Evolutionary conservation across 169 alveolate genomes (phyloP).

Genomic region (Babesia bigemina): DNA sequence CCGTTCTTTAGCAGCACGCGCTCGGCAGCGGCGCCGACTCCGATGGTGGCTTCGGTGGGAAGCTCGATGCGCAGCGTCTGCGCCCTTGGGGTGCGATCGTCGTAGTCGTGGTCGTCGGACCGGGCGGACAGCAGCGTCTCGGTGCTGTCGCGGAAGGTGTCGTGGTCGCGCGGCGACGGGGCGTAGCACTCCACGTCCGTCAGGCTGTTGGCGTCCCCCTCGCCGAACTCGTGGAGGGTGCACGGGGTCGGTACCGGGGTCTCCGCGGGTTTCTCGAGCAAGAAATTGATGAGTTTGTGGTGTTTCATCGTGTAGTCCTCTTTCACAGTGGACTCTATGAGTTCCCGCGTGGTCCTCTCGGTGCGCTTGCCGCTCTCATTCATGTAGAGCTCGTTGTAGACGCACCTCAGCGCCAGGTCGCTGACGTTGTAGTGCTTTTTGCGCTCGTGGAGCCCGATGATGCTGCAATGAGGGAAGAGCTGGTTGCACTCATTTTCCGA

Average conservation of each 20-base stretch:
- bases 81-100: neutral
- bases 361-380: conserved; percentile 9
- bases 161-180: conserved; percentile 17
- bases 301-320: conserved; percentile 33
- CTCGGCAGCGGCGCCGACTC: conserved; percentile 33
- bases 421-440: conserved; percentile 50
- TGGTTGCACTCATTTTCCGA: conserved; percentile 61
- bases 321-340: neutral
- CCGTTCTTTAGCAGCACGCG: conserved; percentile 31
- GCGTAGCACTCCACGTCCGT: conserved; percentile 16
- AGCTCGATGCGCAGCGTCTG: conserved; percentile 38
- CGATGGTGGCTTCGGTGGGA: conserved; percentile 27
- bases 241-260: neutral
- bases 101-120: neutral
- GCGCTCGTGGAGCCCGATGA: conserved; percentile 48
- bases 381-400: conserved; percentile 62
- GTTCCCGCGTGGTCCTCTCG: neutral
- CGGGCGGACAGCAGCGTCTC: neutral
- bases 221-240: conserved; percentile 18
- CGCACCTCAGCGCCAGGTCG: conserved; percentile 51
- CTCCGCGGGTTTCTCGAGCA: conserved; percentile 16
- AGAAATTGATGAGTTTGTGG: conserved; percentile 16
- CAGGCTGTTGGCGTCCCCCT: conserved; percentile 6
- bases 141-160: conserved; percentile 15
- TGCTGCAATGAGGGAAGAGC: conserved; percentile 64